Percentiles rank a stretch among this genome's conserved stretches.
These are phyloP conservation scores for Globisporangium takayamanum DNA, from an alignment of 352 stramenopile genomes.

Conservation along the genomic window DNA sequence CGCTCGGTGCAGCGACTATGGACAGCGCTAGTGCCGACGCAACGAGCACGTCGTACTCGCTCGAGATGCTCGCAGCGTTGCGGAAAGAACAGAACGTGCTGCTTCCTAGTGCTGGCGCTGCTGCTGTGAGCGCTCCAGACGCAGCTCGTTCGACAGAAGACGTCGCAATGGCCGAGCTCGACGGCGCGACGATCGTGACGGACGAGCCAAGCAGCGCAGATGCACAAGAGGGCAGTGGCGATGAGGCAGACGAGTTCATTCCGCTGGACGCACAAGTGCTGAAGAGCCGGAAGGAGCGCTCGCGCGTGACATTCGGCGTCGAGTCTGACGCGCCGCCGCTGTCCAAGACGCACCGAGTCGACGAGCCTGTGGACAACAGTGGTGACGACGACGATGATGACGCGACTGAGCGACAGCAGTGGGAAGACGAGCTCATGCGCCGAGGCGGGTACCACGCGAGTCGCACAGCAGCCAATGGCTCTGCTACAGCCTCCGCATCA, in stretches of 20 bases:
- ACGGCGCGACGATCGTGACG: constrained; percentile 21
- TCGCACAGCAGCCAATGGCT: neutral
- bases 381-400: constrained; percentile 15
- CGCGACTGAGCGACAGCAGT: constrained; percentile 41
- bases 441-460: constrained; percentile 39
- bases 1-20: constrained; percentile 17
- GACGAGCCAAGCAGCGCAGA: neutral
- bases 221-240: constrained; percentile 1
- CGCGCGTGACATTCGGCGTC: constrained; percentile 61
- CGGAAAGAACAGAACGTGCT: constrained; percentile 65
- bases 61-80: constrained; percentile 49
- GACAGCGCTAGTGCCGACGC: constrained; percentile 5
- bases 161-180: constrained; percentile 21
- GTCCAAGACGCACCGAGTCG: constrained; percentile 37
- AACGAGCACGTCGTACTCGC: constrained; percentile 29
- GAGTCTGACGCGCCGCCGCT: constrained; percentile 18
- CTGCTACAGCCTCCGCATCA: constrained; percentile 4
- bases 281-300: constrained; percentile 34
- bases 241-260: constrained; percentile 60
- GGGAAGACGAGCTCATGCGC: constrained; percentile 78
- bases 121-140: constrained; percentile 5
- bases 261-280: constrained; percentile 40
- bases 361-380: constrained; percentile 22
- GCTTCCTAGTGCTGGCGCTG: constrained; percentile 9
- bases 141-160: neutral